A percentile compares a stretch with the other conserved stretches of the same genome.
These are phyloP conservation scores for Furcasterigmium sp. DNA, from an alignment of 2,329 filamentous ascomycete genomes.

Conservation along the genomic window DNA sequence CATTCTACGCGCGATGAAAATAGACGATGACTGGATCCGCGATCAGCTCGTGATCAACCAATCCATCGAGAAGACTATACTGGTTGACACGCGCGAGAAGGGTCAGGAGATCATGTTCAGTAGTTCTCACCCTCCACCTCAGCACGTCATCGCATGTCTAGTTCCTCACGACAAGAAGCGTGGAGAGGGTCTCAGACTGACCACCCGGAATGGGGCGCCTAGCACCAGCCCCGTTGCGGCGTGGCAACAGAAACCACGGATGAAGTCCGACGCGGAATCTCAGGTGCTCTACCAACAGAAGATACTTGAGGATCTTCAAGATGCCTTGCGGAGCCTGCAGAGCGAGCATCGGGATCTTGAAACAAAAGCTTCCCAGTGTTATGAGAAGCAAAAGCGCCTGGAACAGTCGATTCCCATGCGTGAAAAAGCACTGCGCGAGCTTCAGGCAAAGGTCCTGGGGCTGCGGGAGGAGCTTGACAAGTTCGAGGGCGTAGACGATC, in stretches of 20 bases:
- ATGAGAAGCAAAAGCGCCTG: slow-evolving; percentile 28
- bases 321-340: slow-evolving; percentile 45
- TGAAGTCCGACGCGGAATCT: slow-evolving; percentile 70
- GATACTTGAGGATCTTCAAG: background rate
- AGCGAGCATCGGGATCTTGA: slow-evolving; percentile 46
- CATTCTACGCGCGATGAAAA: slow-evolving; percentile 72
- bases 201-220: slow-evolving; percentile 1
- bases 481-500: slow-evolving; percentile 63
- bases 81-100: slow-evolving; percentile 64
- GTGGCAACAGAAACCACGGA: slow-evolving; percentile 56
- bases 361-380: slow-evolving; percentile 41
- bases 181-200: slow-evolving; percentile 12
- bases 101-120: slow-evolving; percentile 67
- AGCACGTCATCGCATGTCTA: slow-evolving; percentile 70
- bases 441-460: slow-evolving; percentile 52
- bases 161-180: slow-evolving; percentile 55
- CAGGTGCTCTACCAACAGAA: slow-evolving; percentile 54
- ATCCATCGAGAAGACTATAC: slow-evolving; percentile 75
- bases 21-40: slow-evolving; percentile 73
- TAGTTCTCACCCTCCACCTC: slow-evolving; percentile 42
- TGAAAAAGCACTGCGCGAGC: slow-evolving; percentile 42
- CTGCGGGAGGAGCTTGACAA: slow-evolving; percentile 57
- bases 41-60: slow-evolving; percentile 81
- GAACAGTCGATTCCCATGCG: slow-evolving; percentile 29
- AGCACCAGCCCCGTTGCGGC: slow-evolving; percentile 38